phyloP scores from a whole-genome alignment of 306 rosid genomes.

The Prunus salicina region DNA sequence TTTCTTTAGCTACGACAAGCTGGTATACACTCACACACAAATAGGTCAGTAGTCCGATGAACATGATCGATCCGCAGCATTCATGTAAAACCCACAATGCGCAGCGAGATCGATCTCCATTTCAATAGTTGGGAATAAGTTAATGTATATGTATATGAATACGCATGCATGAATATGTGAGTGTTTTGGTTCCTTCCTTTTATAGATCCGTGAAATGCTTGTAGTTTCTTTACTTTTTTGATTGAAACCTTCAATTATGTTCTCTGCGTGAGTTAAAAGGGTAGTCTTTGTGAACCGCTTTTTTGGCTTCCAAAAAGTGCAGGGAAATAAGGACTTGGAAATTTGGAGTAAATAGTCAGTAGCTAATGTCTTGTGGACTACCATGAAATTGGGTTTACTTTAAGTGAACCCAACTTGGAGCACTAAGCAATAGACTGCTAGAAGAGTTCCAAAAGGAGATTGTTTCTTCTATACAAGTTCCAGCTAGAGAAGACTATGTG shows the following conservation, averaged over 20 bases:
- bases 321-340: neutral
- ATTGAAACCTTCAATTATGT: neutral
- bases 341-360: conserved; percentile 12
- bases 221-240: neutral
- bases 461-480: neutral
- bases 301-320: conserved; percentile 6
- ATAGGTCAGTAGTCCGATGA: neutral
- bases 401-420: neutral
- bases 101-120: conserved; percentile 18
- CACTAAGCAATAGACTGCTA: neutral
- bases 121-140: neutral
- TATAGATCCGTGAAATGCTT: conserved; percentile 10
- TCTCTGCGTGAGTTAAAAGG: neutral
- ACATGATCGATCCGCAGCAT: conserved; percentile 19
- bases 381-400: neutral
- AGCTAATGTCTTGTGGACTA: conserved; percentile 5
- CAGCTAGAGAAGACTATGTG: neutral
- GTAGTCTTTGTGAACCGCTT: neutral
- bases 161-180: neutral
- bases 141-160: neutral
- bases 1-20: neutral
- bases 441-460: neutral
- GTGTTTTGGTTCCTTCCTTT: neutral
- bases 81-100: conserved; percentile 16
- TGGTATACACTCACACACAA: neutral